phyloP scores from a whole-genome alignment of 1,284 basidiomycete genomes.

The Cutaneotrichosporon spelunceum region DNA sequence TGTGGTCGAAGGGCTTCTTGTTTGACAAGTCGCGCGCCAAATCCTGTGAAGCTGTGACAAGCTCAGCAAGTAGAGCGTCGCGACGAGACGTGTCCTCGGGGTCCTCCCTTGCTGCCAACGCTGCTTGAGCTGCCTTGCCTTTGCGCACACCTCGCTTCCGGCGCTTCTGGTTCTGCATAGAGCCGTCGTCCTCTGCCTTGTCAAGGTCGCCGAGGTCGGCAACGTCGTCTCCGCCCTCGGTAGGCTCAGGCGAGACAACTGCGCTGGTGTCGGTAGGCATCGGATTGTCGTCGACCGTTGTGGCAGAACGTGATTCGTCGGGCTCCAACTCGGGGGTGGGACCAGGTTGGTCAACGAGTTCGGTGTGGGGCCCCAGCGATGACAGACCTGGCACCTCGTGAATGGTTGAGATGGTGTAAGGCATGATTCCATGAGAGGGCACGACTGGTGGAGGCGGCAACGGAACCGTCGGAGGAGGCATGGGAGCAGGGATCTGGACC shows the following conservation, averaged over 20 bases:
- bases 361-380: slow-evolving; percentile 16
- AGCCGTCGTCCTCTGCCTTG: slow-evolving; percentile 33
- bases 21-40: slow-evolving; percentile 71
- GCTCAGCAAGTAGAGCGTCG: slow-evolving; percentile 58
- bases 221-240: slow-evolving; percentile 22
- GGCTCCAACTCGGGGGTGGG: slow-evolving; percentile 20
- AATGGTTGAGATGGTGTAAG: not conserved
- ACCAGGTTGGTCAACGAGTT: slow-evolving; percentile 14
- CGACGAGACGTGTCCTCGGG: slow-evolving; percentile 33
- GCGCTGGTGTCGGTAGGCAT: slow-evolving; percentile 38
- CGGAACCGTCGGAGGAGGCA: not conserved
- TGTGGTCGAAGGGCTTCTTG: slow-evolving; percentile 34
- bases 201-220: slow-evolving; percentile 10
- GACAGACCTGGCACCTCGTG: slow-evolving; percentile 11
- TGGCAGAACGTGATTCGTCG: slow-evolving; percentile 28
- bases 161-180: slow-evolving; percentile 44
- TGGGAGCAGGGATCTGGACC: not conserved
- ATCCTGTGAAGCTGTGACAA: slow-evolving; percentile 74
- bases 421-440: no score
- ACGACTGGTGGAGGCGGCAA: slow-evolving; percentile 4
- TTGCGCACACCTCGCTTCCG: slow-evolving; percentile 51
- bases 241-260: slow-evolving; percentile 34
- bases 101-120: slow-evolving; percentile 33
- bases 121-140: slow-evolving; percentile 52
- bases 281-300: slow-evolving; percentile 42